These are phyloP conservation scores for Leishmania guyanensis DNA, from an alignment of 208 protist genomes.

Conservation along the genomic window DNA sequence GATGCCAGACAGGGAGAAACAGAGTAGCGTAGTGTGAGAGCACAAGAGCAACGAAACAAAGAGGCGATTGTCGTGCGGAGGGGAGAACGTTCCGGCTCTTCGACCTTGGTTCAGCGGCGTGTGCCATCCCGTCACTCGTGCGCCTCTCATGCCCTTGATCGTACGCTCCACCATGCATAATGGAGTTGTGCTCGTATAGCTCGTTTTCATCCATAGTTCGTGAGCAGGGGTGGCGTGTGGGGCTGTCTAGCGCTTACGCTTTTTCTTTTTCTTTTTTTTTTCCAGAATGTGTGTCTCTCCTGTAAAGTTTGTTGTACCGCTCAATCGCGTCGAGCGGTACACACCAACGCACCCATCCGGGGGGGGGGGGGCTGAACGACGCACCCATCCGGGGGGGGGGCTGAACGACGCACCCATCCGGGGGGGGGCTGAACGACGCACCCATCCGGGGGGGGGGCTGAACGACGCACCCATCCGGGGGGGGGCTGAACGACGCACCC, in stretches of 20 bases:
- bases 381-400: too few relatives aligned
- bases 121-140: not conserved
- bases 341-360: too few relatives aligned
- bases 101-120: not conserved
- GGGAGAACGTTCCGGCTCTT: not conserved
- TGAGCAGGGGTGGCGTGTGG: not conserved
- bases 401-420: too few relatives aligned
- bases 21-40: not conserved
- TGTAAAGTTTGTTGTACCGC: not conserved
- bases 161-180: not conserved
- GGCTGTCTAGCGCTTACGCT: not conserved
- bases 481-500: too few relatives aligned
- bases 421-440: too few relatives aligned
- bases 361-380: too few relatives aligned
- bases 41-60: not conserved
- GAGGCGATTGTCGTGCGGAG: not conserved
- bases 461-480: too few relatives aligned
- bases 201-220: not conserved
- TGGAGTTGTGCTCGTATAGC: not conserved
- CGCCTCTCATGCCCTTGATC: not conserved
- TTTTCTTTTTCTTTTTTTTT: slow-evolving; percentile 30
- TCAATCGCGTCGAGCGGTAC: too few relatives aligned
- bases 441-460: too few relatives aligned
- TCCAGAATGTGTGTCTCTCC: not conserved
- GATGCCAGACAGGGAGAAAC: too few relatives aligned